phyloP scores from a whole-genome alignment of 2,329 filamentous ascomycete species.

The Trichocomaceae sp. region DNA sequence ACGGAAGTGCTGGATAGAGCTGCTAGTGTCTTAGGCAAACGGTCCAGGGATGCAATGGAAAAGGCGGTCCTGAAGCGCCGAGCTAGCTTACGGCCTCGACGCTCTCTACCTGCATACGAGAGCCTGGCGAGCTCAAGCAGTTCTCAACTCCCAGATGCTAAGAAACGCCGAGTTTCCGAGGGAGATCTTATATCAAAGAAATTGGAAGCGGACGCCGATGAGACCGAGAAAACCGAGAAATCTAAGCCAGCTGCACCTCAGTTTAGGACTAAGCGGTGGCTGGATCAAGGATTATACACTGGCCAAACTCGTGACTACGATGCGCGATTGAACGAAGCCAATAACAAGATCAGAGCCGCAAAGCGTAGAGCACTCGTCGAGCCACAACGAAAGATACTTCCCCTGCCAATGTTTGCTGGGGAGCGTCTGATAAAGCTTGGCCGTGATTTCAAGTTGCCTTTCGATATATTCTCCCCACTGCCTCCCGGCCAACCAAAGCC shows the following conservation, averaged over 20 bases:
- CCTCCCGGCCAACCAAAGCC: slow-evolving; percentile 83
- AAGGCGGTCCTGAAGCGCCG: slow-evolving; percentile 53
- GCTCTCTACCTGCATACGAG: slow-evolving; percentile 22
- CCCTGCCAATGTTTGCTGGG: slow-evolving; percentile 72
- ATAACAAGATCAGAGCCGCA: slow-evolving; percentile 33
- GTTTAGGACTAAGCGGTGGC: slow-evolving; percentile 62
- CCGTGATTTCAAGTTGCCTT: slow-evolving; percentile 82
- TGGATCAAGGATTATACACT: slow-evolving; percentile 76
- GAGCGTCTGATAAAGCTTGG: slow-evolving; percentile 63
- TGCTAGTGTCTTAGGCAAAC: slow-evolving; percentile 54
- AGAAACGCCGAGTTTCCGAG: slow-evolving; percentile 40
- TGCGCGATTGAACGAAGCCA: slow-evolving; percentile 44
- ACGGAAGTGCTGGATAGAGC: slow-evolving; percentile 43
- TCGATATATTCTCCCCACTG: slow-evolving; percentile 80
- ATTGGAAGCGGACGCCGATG: slow-evolving; percentile 12
- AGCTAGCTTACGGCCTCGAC: slow-evolving; percentile 53
- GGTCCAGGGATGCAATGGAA: slow-evolving; percentile 50
- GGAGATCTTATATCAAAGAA: slow-evolving; percentile 24
- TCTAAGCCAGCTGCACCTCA: slow-evolving; percentile 18
- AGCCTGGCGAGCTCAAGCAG: slow-evolving; percentile 17
- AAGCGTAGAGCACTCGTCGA: slow-evolving; percentile 20
- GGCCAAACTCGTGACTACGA: slow-evolving; percentile 58
- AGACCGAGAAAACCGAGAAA: slow-evolving; percentile 15
- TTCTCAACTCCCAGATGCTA: slow-evolving; percentile 23
- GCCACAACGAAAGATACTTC: slow-evolving; percentile 48